These are phyloP conservation scores for Boletus insuetus DNA, from an alignment of 768 basidiomycete species.

Conservation along the genomic window DNA sequence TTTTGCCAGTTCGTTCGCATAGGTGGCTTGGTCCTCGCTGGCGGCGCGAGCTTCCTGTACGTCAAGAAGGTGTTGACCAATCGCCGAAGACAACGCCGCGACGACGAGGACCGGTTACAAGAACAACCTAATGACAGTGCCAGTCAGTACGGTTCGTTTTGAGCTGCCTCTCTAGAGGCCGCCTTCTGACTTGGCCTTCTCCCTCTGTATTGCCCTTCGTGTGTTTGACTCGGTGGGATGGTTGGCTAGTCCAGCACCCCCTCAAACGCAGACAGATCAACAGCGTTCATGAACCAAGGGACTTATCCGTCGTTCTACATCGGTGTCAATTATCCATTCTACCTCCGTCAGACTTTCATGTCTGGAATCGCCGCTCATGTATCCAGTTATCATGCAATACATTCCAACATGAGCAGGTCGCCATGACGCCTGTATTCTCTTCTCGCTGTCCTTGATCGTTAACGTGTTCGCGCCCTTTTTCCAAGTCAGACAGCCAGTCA, in stretches of 20 bases:
- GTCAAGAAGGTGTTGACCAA: conserved; percentile 29
- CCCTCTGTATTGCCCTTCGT: not conserved
- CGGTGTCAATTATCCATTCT: not conserved
- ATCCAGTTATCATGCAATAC: not conserved
- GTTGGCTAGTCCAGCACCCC: not conserved
- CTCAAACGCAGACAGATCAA: conserved; percentile 5
- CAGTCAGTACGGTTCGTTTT: not conserved
- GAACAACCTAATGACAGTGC: conserved; percentile 3
- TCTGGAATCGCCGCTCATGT: not conserved
- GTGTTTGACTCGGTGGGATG: not conserved
- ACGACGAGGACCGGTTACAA: conserved; percentile 15
- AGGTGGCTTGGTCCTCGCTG: conserved; percentile 28
- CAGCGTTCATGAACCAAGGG: conserved; percentile 4
- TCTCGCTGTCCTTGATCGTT: not conserved
- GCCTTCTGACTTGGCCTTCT: conserved; percentile 11
- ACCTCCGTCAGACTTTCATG: not conserved
- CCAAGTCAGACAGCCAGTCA: not conserved
- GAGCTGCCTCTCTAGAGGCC: not conserved
- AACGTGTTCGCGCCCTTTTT: not conserved
- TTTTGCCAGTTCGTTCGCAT: conserved; percentile 21
- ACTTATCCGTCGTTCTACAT: not conserved
- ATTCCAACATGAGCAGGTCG: not conserved
- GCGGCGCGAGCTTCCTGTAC: conserved; percentile 30
- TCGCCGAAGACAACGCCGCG: conserved; percentile 23
- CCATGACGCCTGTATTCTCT: not conserved